Conservation (phyloP, 169 alveolate genomes). For the Plasmodium chabaudi region DNA sequence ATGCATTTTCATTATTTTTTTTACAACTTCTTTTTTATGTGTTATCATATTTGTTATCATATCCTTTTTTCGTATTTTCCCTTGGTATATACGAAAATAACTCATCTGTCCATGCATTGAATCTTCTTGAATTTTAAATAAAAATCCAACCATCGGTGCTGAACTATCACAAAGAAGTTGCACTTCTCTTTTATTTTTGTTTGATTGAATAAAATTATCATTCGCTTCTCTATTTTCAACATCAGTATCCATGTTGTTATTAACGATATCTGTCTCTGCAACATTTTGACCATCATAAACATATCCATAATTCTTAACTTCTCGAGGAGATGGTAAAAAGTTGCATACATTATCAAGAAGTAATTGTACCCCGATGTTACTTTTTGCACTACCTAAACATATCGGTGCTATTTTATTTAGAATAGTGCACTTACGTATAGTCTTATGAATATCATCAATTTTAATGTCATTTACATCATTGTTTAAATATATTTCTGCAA, state of each 20-base stretch:
- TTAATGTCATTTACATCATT: conserved; percentile 81
- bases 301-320: conserved; percentile 76
- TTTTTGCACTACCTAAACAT: conserved; percentile 96
- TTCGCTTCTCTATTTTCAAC: not conserved
- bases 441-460: conserved; percentile 75
- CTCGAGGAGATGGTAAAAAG: conserved; percentile 94
- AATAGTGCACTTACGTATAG: conserved; percentile 86
- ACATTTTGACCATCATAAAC: conserved; percentile 25
- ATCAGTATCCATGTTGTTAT: not conserved
- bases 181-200: conserved; percentile 77
- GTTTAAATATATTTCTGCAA: conserved; percentile 92
- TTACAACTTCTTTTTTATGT: conserved; percentile 82
- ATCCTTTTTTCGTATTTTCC: conserved; percentile 88
- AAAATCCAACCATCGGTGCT: conserved; percentile 93
- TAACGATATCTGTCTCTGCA: not conserved
- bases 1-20: conserved; percentile 93
- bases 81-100: conserved; percentile 93
- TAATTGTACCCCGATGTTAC: conserved; percentile 95
- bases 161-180: conserved; percentile 45
- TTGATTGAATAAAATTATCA: conserved; percentile 78
- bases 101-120: conserved; percentile 93
- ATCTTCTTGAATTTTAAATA: conserved; percentile 94
- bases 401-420: conserved; percentile 90
- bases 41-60: conserved; percentile 85
- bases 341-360: conserved; percentile 94